phyloP scores from a whole-genome alignment of 2,329 filamentous ascomycete genomes.

The Aspergillus sp. region DNA sequence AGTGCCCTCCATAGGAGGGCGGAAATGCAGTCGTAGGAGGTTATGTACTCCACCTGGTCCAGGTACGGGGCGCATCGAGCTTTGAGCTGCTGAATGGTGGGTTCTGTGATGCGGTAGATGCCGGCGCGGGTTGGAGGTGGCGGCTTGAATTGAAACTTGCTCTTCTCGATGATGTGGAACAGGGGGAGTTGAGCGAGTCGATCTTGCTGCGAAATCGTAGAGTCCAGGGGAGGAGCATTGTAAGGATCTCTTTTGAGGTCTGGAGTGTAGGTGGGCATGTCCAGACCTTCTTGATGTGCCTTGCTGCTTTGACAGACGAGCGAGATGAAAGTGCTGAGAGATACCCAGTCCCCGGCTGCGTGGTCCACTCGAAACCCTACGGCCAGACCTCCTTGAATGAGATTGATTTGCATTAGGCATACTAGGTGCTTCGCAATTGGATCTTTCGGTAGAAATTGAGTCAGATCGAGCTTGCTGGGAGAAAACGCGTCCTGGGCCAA shows the following conservation, averaged over 20 bases:
- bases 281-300: conserved; percentile 17
- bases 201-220: conserved; percentile 10
- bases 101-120: conserved; percentile 21
- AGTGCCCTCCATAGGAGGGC: conserved; percentile 27
- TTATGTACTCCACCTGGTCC: conserved; percentile 22
- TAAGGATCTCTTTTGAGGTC: conserved; percentile 25
- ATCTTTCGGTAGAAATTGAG: conserved; percentile 16
- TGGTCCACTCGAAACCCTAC: conserved; percentile 24
- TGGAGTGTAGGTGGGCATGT: conserved; percentile 19
- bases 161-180: conserved; percentile 22
- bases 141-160: conserved; percentile 11
- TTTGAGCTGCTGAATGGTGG: conserved; percentile 21
- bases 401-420: conserved; percentile 24
- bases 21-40: conserved; percentile 30
- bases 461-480: conserved; percentile 15
- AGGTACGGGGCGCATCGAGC: conserved; percentile 14
- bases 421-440: conserved; percentile 12
- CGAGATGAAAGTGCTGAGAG: conserved; percentile 25
- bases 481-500: conserved; percentile 16
- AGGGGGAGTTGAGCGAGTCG: conserved; percentile 14
- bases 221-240: conserved; percentile 10
- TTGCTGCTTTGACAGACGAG: conserved; percentile 24
- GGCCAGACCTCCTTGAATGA: conserved; percentile 25
- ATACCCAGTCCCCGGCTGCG: conserved; percentile 27
- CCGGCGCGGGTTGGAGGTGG: conserved; percentile 11